Evolutionary conservation across 2,329 filamentous ascomycete species (phyloP).

Genomic region (Stagonosporopsis vannaccii): DNA sequence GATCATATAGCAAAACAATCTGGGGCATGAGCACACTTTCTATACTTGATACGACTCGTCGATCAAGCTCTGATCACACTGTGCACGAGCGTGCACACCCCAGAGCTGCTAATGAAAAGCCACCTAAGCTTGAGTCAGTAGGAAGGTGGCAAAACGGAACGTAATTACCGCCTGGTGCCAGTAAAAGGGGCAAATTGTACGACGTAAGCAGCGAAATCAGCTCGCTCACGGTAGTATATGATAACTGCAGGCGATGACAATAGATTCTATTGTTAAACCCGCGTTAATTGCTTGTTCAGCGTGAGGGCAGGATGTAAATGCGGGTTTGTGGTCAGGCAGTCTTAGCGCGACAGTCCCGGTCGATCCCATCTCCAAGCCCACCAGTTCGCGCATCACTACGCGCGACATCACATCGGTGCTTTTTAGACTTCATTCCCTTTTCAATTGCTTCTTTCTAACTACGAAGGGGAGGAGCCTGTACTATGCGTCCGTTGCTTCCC

Average conservation of each 20-base stretch:
- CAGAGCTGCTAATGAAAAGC: conserved; percentile 14
- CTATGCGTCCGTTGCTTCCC: background rate
- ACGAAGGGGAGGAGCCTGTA: background rate
- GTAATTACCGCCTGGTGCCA: conserved; percentile 18
- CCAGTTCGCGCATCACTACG: conserved; percentile 13
- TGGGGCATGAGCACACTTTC: conserved; percentile 18
- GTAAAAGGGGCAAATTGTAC: conserved; percentile 19
- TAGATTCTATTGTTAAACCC: background rate
- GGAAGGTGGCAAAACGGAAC: conserved; percentile 17
- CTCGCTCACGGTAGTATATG: background rate
- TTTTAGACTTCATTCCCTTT: background rate
- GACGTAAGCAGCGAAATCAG: background rate
- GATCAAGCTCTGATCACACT: conserved; percentile 14
- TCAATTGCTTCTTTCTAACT: background rate
- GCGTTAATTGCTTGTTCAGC: background rate
- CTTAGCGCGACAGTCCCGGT: background rate
- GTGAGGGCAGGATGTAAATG: too few relatives aligned
- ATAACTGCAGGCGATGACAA: background rate
- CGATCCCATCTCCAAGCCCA: conserved; percentile 8
- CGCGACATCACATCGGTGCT: conserved; percentile 1
- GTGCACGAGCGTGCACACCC: conserved; percentile 13
- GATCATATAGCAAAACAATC: conserved; percentile 11
- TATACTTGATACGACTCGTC: conserved; percentile 10
- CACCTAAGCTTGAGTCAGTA: conserved; percentile 17
- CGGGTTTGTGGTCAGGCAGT: background rate